Evolutionary conservation across 2,329 filamentous ascomycete genomes (phyloP), one percentile per base, ranked within the genome.

Genomic region (Arthrinium phaeospermum): DNA sequence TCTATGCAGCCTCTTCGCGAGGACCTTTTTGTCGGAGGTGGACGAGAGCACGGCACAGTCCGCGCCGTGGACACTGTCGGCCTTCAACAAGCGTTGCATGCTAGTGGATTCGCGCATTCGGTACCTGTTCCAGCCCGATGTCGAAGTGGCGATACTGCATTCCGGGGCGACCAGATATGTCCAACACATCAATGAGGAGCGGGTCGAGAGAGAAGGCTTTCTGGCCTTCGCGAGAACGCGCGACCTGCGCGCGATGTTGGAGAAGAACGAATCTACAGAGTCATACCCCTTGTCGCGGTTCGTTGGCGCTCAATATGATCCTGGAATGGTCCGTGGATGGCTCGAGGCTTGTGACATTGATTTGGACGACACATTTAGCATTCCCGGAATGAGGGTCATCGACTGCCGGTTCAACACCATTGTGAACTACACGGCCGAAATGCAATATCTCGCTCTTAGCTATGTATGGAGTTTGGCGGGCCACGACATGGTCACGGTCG

Each of bases 381-480:
- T 68, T 4, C 14, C 24, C 12, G 45, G 67, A 0, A 73, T 73
- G 68, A 67, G 45, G 24, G 34, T 72, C 3, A 69, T 73, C 41
- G 72, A 73, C 47, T 73, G 72, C 57, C 19, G 47, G 8, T 47
- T 68, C 1, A 24, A 41, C 10, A 49, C 53, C 2, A 68, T 73
- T 10, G 61, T 72, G 27, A 4, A 72, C 1, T 19, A 61, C 10
- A 41, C 41, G 45, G 14, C 22, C 1, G 61, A 67, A 1, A 72
- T 71, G 71, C 16, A 7, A 8, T 68, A 72, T 70, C 4, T 72
- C n/a, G 70, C 72, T 1, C 27, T 73, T 1, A 72, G 72, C 24
- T 73, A 72, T 13, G 71, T 73, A n/a, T 73, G 72, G 72, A 12
- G 57, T 2, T 8, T 64, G 3, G 57, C 57, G 8, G 34, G 34